Conservation (phyloP, 164 flowering plant species). For the Magnolia sinica region DNA sequence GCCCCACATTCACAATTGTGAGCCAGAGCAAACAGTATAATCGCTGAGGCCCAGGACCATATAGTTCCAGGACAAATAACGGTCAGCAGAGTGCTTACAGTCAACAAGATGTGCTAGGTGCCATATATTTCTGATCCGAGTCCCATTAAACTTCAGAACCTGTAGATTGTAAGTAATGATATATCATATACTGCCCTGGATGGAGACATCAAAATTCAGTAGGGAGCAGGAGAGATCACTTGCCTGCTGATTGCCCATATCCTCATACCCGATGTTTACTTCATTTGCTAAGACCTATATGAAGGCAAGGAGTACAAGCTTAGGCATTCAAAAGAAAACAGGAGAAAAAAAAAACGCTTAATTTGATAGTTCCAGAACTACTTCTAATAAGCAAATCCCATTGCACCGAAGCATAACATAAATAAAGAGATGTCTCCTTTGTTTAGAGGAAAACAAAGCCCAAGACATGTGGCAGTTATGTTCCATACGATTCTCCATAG, state of each 20-base stretch:
- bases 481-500: no score
- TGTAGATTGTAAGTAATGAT: conserved; percentile 22
- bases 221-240: conserved; percentile 11
- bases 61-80: not conserved
- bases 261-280: conserved; percentile 87
- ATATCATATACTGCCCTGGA: not conserved
- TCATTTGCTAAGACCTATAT: conserved; percentile 86
- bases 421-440: no score
- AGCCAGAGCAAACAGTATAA: not conserved
- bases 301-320: not conserved
- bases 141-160: conserved; percentile 90
- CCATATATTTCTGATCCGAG: conserved; percentile 67
- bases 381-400: no score
- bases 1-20: not conserved
- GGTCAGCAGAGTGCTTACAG: conserved; percentile 42
- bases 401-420: no score
- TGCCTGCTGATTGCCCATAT: conserved; percentile 93
- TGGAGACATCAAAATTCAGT: not conserved
- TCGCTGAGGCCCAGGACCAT: not conserved
- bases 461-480: no score
- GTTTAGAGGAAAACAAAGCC: no score
- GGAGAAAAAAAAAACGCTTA: no score
- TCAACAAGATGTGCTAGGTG: conserved; percentile 91
- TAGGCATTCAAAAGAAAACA: no score
- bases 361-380: no score